phyloP scores from a whole-genome alignment of 345 rosid genomes.

The Pistacia atlantica region DNA sequence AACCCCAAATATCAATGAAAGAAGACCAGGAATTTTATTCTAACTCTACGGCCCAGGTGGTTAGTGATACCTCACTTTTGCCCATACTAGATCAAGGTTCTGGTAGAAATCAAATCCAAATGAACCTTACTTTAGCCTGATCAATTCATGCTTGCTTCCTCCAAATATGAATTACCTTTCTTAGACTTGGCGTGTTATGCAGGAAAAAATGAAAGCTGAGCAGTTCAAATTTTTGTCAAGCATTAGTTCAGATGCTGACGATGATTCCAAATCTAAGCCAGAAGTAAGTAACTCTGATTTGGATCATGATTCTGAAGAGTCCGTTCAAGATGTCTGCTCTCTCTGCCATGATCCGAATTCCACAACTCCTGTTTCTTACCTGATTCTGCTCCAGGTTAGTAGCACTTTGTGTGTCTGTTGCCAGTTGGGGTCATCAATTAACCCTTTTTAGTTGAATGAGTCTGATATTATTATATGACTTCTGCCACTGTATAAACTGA shows the following conservation, averaged over 20 bases:
- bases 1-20: background rate
- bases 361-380: slow-evolving; percentile 71
- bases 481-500: slow-evolving; percentile 13
- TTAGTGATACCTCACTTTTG: background rate
- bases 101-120: background rate
- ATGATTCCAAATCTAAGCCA: slow-evolving; percentile 41
- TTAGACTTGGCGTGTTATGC: slow-evolving; percentile 30
- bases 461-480: background rate
- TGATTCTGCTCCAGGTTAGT: slow-evolving; percentile 88
- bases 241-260: slow-evolving; percentile 50
- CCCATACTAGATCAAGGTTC: slow-evolving; percentile 6
- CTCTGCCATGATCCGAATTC: slow-evolving; percentile 88
- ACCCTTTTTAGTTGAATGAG: background rate
- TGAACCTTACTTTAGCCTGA: slow-evolving; percentile 12
- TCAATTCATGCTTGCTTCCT: background rate
- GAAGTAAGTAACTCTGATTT: slow-evolving; percentile 48
- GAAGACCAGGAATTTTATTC: background rate
- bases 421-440: slow-evolving; percentile 7
- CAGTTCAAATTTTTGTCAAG: slow-evolving; percentile 85
- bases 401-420: slow-evolving; percentile 21
- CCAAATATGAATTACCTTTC: slow-evolving; percentile 25
- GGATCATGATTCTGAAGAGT: slow-evolving; percentile 40
- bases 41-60: background rate
- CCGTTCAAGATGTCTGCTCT: slow-evolving; percentile 70
- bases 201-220: slow-evolving; percentile 98